These are phyloP conservation scores for Talaromyces sp. DNA, from an alignment of 2,329 filamentous ascomycete genomes.

Conservation along the genomic window DNA sequence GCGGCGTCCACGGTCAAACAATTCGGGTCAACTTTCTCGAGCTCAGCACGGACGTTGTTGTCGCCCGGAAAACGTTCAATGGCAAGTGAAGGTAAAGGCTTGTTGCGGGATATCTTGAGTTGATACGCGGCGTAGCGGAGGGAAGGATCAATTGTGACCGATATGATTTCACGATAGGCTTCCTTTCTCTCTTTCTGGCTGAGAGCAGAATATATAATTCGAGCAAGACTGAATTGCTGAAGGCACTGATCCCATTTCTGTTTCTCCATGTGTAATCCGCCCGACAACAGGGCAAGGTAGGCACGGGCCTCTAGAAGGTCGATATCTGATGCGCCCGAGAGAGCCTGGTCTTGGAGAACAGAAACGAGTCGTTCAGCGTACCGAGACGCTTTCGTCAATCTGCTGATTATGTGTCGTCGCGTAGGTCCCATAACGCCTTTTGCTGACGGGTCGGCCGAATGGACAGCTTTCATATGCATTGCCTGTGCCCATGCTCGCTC, in stretches of 20 bases:
- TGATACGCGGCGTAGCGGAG: conserved; percentile 95
- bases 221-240: conserved; percentile 69
- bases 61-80: conserved; percentile 72
- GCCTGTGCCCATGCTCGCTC: conserved; percentile 95
- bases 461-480: conserved; percentile 86
- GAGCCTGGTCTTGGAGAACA: conserved; percentile 61
- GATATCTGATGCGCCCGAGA: conserved; percentile 64
- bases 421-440: conserved; percentile 76
- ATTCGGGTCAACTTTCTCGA: conserved; percentile 69
- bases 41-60: conserved; percentile 59
- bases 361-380: conserved; percentile 67
- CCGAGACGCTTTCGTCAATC: conserved; percentile 74
- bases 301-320: conserved; percentile 84
- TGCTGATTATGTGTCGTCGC: conserved; percentile 83
- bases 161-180: conserved; percentile 79
- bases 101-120: conserved; percentile 79
- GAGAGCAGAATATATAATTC: conserved; percentile 79
- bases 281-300: conserved; percentile 74
- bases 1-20: conserved; percentile 62
- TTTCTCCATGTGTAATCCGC: conserved; percentile 81
- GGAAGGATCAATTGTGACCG: conserved; percentile 84
- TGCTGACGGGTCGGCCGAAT: conserved; percentile 68
- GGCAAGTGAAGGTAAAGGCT: conserved; percentile 75
- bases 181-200: conserved; percentile 66
- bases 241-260: conserved; percentile 80